Conservation (phyloP, 2,329 filamentous ascomycete species). For the Conoideocrella luteorostrata region DNA sequence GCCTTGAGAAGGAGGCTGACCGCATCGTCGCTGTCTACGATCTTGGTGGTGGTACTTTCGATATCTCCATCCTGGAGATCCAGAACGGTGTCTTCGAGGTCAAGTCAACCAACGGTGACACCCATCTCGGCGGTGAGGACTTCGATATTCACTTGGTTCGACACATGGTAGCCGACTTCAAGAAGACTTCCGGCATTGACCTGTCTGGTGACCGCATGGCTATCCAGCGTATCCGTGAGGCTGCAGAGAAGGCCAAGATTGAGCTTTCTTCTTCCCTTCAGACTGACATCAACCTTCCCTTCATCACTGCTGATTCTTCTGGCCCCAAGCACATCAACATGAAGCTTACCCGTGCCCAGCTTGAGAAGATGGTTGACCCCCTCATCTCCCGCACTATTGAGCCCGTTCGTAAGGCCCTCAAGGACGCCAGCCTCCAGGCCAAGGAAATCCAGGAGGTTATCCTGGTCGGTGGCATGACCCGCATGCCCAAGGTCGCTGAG, state of each 20-base stretch:
- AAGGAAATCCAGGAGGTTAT: conserved; percentile 98
- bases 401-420: conserved; percentile 91
- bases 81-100: conserved; percentile 98
- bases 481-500: conserved; percentile 97
- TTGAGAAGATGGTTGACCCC: conserved; percentile 87
- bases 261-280: conserved; percentile 91
- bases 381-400: conserved; percentile 82
- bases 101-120: conserved; percentile 98
- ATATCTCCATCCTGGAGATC: conserved; percentile 97
- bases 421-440: conserved; percentile 85
- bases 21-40: conserved; percentile 91
- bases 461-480: conserved; percentile 97
- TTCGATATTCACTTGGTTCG: conserved; percentile 94
- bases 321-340: conserved; percentile 98
- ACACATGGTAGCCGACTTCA: conserved; percentile 90
- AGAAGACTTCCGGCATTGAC: conserved; percentile 90
- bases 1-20: conserved; percentile 90
- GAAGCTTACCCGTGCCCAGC: conserved; percentile 87
- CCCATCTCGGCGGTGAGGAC: conserved; percentile 95
- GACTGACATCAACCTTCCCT: conserved; percentile 97
- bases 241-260: conserved; percentile 98
- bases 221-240: conserved; percentile 97
- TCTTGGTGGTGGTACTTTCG: conserved; percentile 96
- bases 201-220: conserved; percentile 92
- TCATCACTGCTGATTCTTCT: conserved; percentile 93